Percentiles rank a stretch among this genome's conserved stretches.
Conservation (phyloP, 2,329 filamentous ascomycete species). For the Septoria linicola region DNA sequence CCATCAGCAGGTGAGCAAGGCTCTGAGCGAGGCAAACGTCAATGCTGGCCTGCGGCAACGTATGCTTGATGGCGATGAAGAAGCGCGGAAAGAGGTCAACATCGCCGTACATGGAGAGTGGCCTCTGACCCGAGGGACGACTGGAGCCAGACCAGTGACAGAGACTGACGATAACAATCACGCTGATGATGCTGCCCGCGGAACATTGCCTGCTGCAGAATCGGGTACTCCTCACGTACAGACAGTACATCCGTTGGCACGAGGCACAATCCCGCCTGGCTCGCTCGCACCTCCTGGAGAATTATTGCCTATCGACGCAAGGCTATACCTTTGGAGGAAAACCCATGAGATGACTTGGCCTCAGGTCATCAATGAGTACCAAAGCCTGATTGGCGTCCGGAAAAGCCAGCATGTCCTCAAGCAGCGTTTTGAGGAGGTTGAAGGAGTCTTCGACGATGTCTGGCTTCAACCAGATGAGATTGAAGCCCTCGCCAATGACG, state of each 20-base stretch:
- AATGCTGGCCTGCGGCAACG: slow-evolving; percentile 2
- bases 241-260: neutral
- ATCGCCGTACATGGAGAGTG: neutral
- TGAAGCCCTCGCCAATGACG: slow-evolving; percentile 7
- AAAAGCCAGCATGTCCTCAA: slow-evolving; percentile 4
- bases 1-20: slow-evolving; percentile 11
- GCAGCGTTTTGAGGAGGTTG: slow-evolving; percentile 12
- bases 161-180: neutral
- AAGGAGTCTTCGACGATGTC: neutral
- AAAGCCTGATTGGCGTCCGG: neutral
- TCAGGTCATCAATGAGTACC: slow-evolving; percentile 5
- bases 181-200: too few relatives aligned
- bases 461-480: slow-evolving; percentile 7
- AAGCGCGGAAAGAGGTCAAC: slow-evolving; percentile 10
- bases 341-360: slow-evolving; percentile 11
- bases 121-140: neutral
- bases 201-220: too few relatives aligned
- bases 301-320: slow-evolving; percentile 13
- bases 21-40: slow-evolving; percentile 8
- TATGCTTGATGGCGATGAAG: slow-evolving; percentile 12
- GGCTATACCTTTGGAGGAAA: slow-evolving; percentile 15
- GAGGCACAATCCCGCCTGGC: neutral
- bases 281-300: neutral
- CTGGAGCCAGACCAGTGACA: neutral
- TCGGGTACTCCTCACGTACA: too few relatives aligned